Base-by-base conservation (phyloP, 371 early-diverging fungal species). In the Entomophthora muscae region DNA sequence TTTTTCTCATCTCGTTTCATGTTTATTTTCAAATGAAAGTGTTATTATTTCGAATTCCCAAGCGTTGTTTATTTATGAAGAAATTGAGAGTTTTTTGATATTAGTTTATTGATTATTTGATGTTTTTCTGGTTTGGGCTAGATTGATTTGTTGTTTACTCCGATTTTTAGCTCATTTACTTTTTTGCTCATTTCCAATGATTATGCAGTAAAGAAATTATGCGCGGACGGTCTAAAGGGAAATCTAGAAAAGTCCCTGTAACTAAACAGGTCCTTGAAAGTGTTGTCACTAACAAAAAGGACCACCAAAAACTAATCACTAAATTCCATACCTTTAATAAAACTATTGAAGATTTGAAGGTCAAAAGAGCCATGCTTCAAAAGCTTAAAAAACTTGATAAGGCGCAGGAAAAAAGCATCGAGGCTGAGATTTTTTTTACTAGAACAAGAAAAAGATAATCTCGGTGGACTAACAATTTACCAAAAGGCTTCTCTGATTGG, bases 311-410 rank as follows among this genome's bases (percentile, higher is more conserved):
- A 59, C 23, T 59, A 23, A 59, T 59, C 23, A 17, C 32, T 3
- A 59, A 59, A 59, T 30, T 59, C 23, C 60, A 59, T 59, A 29
- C 21, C n/a, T 26, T 59, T 28, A 59, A 59, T 26, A 59, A 59
- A 32, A 2, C 12, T 10, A 57, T 27, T 27, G 24, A 24, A 26
- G 57, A 57, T 2, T 57, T 57, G 26, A 5, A 57, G 29, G 29
- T 17, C 5, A 42, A 42, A 42, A 42, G 42, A 42, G 17, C 17
- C 17, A 28, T 57, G 57, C 13, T 21, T 21, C 29, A 27, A 57
- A 57, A 57, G 57, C 24, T 1, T 2, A 13, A 1, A 57, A 30
- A 26, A 26, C 5, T 26, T 26, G 29, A 57, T 1, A 57, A 57
- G 1, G 57, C 3, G 30, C 17, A 2, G 17, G 57, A 57, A 26